A percentile compares a stretch with the other conserved stretches of the same genome.
These are phyloP conservation scores for Cercospora sojina DNA, from an alignment of 2,329 filamentous ascomycete species.

Conservation along the genomic window DNA sequence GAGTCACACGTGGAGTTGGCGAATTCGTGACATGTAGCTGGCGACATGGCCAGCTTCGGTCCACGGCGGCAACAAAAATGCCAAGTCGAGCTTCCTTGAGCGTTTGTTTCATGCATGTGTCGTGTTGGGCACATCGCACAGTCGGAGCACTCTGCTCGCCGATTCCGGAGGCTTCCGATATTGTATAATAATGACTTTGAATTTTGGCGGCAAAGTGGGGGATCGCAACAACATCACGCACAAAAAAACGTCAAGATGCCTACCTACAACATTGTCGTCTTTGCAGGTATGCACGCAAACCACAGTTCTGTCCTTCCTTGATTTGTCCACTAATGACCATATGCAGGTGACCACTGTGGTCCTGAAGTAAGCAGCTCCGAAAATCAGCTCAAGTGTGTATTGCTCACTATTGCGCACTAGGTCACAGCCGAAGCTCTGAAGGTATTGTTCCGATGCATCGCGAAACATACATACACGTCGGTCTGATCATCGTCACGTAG, in stretches of 20 bases:
- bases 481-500: constrained; percentile 45
- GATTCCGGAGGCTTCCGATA: constrained; percentile 8
- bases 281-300: constrained; percentile 21
- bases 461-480: neutral
- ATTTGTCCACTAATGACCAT: neutral
- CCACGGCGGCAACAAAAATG: neutral
- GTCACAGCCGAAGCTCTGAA: constrained; percentile 83
- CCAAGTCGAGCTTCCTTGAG: neutral
- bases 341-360: constrained; percentile 69
- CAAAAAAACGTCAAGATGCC: constrained; percentile 22
- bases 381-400: neutral
- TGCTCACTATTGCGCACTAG: constrained; percentile 43
- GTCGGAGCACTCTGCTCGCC: neutral
- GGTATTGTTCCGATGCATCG: constrained; percentile 47
- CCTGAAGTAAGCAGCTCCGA: constrained; percentile 65
- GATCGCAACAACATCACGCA: neutral
- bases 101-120: neutral
- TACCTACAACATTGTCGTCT: constrained; percentile 32
- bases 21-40: neutral
- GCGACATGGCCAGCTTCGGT: neutral
- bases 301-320: neutral
- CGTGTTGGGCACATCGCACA: neutral
- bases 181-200: neutral
- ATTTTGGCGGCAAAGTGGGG: constrained; percentile 2
- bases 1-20: neutral